Base-by-base conservation (phyloP, 2,329 filamentous ascomycete species). In the Talaromyces funiculosus region DNA sequence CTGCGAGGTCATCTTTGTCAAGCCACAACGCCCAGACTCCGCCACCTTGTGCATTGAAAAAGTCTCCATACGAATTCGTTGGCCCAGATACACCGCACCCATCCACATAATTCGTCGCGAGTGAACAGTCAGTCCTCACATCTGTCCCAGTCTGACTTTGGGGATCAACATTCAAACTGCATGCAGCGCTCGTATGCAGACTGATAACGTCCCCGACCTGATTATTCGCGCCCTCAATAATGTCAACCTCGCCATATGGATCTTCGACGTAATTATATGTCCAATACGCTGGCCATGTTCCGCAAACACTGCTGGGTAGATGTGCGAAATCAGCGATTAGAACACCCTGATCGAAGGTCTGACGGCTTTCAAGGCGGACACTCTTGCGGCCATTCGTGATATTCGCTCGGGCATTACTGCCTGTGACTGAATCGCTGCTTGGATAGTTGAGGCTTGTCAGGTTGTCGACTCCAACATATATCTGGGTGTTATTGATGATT, bases 11-110 rank as follows among this genome's bases (percentile, higher is more conserved):
- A 0, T 82, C 72, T 31, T 82, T 81, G 1, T 87, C 90, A 89
- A 92, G 95, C 73, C 91, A 86, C 57, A 87, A 84, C 29, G 85
- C 88, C 68, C 89, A 92, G 47, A 92, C 80, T 38, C 89, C 90
- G 29, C 89, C 89, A 8, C 83, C 81, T 37, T 75, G 81, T 20
- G 77, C 77, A 74, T 94, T 94, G 80, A 95, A 92, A 7, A 82
- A 84, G 26, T 82, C 77, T 14, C 89, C 89, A 65, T 86, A 90
- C 65, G 82, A 84, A 38, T 65, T 59, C 45, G 78, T 71, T 51
- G 80, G 79, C 66, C 74, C 67, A 1, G 82, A 82, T 64, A 87
- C 79, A 6, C 80, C 77, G 71, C 89, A 92, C 60, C 89, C 89
- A 2, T 73, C 70, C 66, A 80, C 80, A 61, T 73, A 69, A 9